Evolutionary conservation across 2,329 filamentous ascomycete genomes (phyloP).

Genomic region (Exophiala lecanii-corni): DNA sequence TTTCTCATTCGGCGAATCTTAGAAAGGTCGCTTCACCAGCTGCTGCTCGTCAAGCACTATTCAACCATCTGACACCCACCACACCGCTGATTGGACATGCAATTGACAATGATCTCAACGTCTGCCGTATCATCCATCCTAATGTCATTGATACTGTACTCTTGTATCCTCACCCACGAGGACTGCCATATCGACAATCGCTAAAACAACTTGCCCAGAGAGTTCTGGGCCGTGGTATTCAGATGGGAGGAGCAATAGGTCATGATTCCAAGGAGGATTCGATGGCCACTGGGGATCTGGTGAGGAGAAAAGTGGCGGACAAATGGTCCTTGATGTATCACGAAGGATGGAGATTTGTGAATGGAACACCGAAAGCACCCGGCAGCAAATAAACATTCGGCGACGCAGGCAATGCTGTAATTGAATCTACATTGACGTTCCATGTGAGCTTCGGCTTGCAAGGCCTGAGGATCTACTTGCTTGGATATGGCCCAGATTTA

Average conservation of each 20-base stretch:
- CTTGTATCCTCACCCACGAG: constrained; percentile 71
- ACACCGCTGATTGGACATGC: constrained; percentile 90
- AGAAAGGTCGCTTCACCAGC: constrained; percentile 72
- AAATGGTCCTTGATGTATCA: constrained; percentile 65
- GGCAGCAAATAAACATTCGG: no score
- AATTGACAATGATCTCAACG: constrained; percentile 91
- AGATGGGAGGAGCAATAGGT: constrained; percentile 63
- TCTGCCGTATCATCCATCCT: constrained; percentile 76
- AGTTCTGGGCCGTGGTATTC: constrained; percentile 72
- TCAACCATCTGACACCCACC: constrained; percentile 65
- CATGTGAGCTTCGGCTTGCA: no score
- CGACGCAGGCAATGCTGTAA: no score
- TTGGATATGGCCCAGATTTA: no score
- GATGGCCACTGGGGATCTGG: constrained; percentile 79
- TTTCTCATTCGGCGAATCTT: constrained; percentile 43
- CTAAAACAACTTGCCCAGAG: constrained; percentile 69
- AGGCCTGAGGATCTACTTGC: no score
- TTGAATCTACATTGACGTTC: no score
- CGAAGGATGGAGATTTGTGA: constrained; percentile 61
- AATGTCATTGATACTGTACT: constrained; percentile 80
- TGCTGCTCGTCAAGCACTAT: constrained; percentile 70
- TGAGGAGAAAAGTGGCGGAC: constrained; percentile 64
- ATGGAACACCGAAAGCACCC: constrained; percentile 40
- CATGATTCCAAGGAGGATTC: constrained; percentile 95
- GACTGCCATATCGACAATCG: constrained; percentile 71